These are phyloP conservation scores for Allium fistulosum DNA, from an alignment of 106 monocot species.

Conservation along the genomic window DNA sequence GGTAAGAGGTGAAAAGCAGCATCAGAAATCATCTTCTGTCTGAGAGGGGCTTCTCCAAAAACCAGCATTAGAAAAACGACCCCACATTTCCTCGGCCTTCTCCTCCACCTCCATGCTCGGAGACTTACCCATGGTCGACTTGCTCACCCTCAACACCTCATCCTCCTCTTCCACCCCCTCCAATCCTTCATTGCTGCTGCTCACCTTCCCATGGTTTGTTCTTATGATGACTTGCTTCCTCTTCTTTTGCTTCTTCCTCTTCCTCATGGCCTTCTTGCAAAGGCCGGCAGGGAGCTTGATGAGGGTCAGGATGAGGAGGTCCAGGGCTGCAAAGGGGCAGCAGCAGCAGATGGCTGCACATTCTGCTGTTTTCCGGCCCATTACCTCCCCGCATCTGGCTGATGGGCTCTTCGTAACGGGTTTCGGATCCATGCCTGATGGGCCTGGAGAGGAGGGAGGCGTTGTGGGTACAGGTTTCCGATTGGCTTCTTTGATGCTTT, in stretches of 20 bases:
- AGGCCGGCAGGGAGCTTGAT: conserved; percentile 10
- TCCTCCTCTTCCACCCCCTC: not conserved
- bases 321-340: conserved; percentile 9
- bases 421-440: no score
- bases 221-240: no score
- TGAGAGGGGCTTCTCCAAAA: conserved; percentile 78
- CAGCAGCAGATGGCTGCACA: conserved; percentile 20
- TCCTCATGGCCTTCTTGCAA: conserved; percentile 4
- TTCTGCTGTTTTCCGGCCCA: conserved; percentile 7
- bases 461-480: no score
- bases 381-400: conserved; percentile 1
- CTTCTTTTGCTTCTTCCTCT: conserved; percentile 1
- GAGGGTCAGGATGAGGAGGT: conserved; percentile 4
- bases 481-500: no score
- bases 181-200: not conserved
- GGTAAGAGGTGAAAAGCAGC: not conserved
- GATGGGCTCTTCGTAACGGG: not conserved
- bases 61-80: conserved; percentile 38
- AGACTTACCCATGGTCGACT: not conserved
- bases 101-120: not conserved
- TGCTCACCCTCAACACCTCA: not conserved
- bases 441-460: no score
- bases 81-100: conserved; percentile 61
- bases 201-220: not conserved
- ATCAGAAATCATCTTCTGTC: conserved; percentile 5